Evolutionary conservation across 2,329 filamentous ascomycete genomes (phyloP), one percentile per base, ranked within the genome.

Genomic region (Immersiporthe knoxdaviesiana): DNA sequence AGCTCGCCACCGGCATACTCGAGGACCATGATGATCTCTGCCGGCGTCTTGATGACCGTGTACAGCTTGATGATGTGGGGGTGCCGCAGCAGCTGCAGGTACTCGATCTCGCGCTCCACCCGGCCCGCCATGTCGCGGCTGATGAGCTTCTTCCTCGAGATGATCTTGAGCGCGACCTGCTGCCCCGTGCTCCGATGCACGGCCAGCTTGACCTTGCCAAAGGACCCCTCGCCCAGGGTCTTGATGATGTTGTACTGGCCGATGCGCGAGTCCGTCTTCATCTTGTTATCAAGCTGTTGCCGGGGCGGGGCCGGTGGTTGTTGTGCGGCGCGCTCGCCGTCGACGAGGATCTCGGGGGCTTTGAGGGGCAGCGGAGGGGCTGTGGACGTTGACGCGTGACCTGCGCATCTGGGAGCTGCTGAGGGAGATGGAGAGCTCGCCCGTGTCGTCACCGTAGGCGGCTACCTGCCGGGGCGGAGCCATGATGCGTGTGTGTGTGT

Each of bases 51-150:
- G 79, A 99, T 98, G 73, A 99, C 96, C 39, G 96, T 98, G 81
- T 93, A 97, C 89, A 99, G 87, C 82, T 99, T 99, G 84, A 99
- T 99, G 79, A 99, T 99, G 81, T 99, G 96, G 54, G 96, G 96
- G 80, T 99, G 96, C 71, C 96, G 90, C 71, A 99, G 86, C 71
- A 99, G 84, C 82, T 99, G 96, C 72, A 99, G 87, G 78, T 99
- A 99, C 80, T 97, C 94, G 75, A 99, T 99, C 84, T 99, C 96
- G 74, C 96, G 89, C 84, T 99, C 96, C 72, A 99, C 97, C 71
- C 96, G 89, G 71, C 96, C 96, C 66, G 97, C 94, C 96, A 99
- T 98, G 81, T 99, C 96, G 77, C 95, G 88, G 74, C 94, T 98
- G 75, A 97, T 93, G 77, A 99, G 87, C 84, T 97, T 97, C 84